Conservation (phyloP, 108 stramenopile species). For the Cyclotella atomus region DNA sequence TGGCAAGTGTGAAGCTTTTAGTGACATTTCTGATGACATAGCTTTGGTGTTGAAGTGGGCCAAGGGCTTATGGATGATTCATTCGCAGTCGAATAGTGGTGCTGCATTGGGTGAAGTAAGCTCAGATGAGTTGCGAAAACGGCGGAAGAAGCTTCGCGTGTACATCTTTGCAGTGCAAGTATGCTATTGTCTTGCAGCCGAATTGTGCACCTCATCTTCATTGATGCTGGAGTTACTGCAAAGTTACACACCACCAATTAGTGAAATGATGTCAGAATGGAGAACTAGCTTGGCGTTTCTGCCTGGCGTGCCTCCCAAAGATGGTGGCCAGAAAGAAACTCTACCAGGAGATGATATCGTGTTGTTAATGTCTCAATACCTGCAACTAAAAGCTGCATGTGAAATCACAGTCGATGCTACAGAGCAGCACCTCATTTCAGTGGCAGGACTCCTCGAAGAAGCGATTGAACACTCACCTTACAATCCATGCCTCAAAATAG, state of each 20-base stretch:
- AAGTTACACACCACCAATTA: slow-evolving; percentile 19
- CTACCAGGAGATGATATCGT: slow-evolving; percentile 81
- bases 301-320: slow-evolving; percentile 38
- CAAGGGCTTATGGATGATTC: slow-evolving; percentile 35
- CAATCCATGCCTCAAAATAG: slow-evolving; percentile 79
- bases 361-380: slow-evolving; percentile 52
- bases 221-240: slow-evolving; percentile 17
- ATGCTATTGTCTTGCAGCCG: slow-evolving; percentile 49
- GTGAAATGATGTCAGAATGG: slow-evolving; percentile 40
- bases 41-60: slow-evolving; percentile 44
- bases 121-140: slow-evolving; percentile 34
- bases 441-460: slow-evolving; percentile 65
- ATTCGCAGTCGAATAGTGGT: slow-evolving; percentile 15
- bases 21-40: slow-evolving; percentile 23
- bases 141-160: slow-evolving; percentile 54
- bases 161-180: slow-evolving; percentile 70
- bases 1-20: neutral
- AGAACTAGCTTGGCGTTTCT: slow-evolving; percentile 29
- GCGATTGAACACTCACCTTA: slow-evolving; percentile 77
- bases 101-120: slow-evolving; percentile 5
- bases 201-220: neutral
- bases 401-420: neutral
- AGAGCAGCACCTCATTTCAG: slow-evolving; percentile 18
- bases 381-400: slow-evolving; percentile 13
- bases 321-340: slow-evolving; percentile 70